A percentile compares a stretch with the other conserved stretches of the same genome.
Conservation (phyloP, 208 protist genomes). For the Trypanosoma mega region DNA sequence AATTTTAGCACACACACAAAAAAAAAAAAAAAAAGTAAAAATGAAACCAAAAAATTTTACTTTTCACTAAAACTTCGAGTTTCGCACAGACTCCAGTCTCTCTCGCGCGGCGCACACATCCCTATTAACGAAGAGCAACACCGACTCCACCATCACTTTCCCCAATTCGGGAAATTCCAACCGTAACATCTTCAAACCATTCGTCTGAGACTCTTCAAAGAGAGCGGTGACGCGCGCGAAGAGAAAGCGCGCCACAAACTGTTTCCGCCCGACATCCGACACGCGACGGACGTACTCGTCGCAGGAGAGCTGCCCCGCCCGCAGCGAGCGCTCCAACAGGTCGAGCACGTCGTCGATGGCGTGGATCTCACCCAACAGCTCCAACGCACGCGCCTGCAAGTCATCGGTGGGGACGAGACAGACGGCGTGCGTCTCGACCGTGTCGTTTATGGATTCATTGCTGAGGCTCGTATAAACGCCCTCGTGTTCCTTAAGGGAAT, state of each 20-base stretch:
- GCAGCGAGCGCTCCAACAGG: constrained; percentile 67
- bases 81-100: constrained; percentile 53
- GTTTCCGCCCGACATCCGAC: constrained; percentile 64
- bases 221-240: constrained; percentile 39
- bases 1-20: too few species aligned
- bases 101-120: constrained; percentile 32
- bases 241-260: constrained; percentile 74
- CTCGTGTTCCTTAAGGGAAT: too few species aligned
- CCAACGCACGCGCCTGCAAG: constrained; percentile 57
- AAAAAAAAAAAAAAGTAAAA: background rate
- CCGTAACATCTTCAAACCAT: constrained; percentile 31
- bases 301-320: constrained; percentile 52
- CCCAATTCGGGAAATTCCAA: constrained; percentile 57
- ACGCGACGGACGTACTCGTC: constrained; percentile 83
- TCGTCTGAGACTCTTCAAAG: constrained; percentile 2
- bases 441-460: too few species aligned
- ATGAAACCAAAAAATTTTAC: background rate
- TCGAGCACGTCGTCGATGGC: constrained; percentile 61
- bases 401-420: constrained; percentile 57
- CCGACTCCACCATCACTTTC: constrained; percentile 37
- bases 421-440: constrained; percentile 50
- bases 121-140: constrained; percentile 14
- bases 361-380: constrained; percentile 74
- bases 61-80: constrained; percentile 12
- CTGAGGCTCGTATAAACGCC: too few species aligned